phyloP scores from a whole-genome alignment of 148 eudicot genomes.

The Rhododendron williamsianum region DNA sequence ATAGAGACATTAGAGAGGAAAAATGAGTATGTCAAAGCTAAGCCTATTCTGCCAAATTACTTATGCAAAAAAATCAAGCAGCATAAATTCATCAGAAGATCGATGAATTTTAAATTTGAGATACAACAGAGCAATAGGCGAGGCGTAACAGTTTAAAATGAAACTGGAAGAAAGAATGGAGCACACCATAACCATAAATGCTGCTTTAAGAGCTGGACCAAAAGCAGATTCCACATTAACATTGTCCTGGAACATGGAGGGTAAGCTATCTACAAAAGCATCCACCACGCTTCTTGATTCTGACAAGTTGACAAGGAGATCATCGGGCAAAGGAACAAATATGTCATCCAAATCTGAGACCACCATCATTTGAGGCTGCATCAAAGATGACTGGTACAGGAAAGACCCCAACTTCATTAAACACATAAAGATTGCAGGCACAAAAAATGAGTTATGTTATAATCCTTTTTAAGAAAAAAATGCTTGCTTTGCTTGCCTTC shows the following conservation, averaged over 20 bases:
- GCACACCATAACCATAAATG: slow-evolving; percentile 88
- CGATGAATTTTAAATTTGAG: background rate
- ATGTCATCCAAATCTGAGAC: slow-evolving; percentile 90
- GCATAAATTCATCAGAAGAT: background rate
- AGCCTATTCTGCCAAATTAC: background rate
- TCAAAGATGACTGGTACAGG: slow-evolving; percentile 77
- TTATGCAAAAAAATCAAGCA: background rate
- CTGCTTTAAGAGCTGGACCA: slow-evolving; percentile 98
- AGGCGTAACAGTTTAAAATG: background rate
- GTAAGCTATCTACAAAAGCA: slow-evolving; percentile 83
- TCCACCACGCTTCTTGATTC: slow-evolving; percentile 94
- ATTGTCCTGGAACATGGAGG: slow-evolving; percentile 85
- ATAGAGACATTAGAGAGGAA: slow-evolving; percentile 4
- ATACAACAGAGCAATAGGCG: background rate
- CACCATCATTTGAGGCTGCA: slow-evolving; percentile 99
- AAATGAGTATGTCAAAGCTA: slow-evolving; percentile 9
- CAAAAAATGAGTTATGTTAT: background rate
- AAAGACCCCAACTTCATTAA: slow-evolving; percentile 20
- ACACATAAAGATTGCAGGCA: slow-evolving; percentile 5
- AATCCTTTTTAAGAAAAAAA: background rate
- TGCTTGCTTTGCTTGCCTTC: slow-evolving; percentile 84
- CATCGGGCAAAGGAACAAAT: slow-evolving; percentile 97
- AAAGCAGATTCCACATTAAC: slow-evolving; percentile 92
- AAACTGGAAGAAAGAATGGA: background rate
- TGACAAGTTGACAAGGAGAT: slow-evolving; percentile 96